Evolutionary conservation across 768 basidiomycete species (phyloP).

Genomic region (Suillus subluteus): DNA sequence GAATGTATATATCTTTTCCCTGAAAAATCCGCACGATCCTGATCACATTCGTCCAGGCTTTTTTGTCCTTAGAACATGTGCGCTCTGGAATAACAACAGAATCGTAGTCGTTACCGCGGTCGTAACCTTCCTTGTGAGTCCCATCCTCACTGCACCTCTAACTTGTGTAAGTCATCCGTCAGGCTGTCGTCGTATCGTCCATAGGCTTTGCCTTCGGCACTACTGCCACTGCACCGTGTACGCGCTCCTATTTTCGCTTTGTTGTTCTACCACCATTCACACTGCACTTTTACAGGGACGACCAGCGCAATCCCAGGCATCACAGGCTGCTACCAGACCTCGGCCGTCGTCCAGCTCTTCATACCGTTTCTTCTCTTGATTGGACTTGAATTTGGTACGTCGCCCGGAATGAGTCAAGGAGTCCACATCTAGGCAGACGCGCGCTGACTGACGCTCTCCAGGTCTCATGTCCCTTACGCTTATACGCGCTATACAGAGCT

Average conservation of each 20-base stretch:
- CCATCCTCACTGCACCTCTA: background rate
- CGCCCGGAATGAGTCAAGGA: background rate
- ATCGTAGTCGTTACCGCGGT: background rate
- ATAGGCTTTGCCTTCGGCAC: background rate
- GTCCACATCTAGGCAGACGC: background rate
- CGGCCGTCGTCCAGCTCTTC: background rate
- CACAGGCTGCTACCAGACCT: slow-evolving; percentile 2
- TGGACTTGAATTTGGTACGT: background rate
- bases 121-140: background rate
- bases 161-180: background rate
- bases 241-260: background rate
- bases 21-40: background rate
- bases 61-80: slow-evolving; percentile 5
- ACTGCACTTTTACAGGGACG: background rate
- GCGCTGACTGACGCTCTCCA: background rate
- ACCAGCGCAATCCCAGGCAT: background rate
- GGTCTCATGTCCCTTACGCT: slow-evolving; percentile 2
- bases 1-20: background rate
- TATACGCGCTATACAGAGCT: slow-evolving; percentile 1
- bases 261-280: background rate
- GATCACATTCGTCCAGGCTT: background rate
- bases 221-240: slow-evolving; percentile 8
- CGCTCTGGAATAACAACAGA: slow-evolving; percentile 6
- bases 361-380: slow-evolving; percentile 1
- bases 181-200: background rate